These are phyloP conservation scores for Amanita inopinata DNA, from an alignment of 768 basidiomycete genomes.

Conservation along the genomic window DNA sequence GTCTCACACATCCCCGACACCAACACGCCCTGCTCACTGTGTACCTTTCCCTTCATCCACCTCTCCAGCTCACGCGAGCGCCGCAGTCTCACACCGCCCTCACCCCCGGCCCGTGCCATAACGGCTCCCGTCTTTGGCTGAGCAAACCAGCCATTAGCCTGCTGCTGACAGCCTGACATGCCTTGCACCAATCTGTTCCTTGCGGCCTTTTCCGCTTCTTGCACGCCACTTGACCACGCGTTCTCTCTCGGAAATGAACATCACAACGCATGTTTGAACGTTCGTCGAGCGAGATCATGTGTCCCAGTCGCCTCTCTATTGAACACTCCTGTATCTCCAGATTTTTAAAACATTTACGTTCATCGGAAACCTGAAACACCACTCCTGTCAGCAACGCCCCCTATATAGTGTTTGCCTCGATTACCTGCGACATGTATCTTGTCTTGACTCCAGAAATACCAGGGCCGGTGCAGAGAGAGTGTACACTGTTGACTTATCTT, in stretches of 20 bases:
- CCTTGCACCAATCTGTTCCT: constrained; percentile 1
- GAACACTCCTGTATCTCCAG: constrained; percentile 5
- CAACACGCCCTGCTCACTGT: too few species aligned
- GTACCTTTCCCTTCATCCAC: too few species aligned
- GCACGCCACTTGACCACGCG: constrained; percentile 6
- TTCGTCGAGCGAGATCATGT: constrained; percentile 1
- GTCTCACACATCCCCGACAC: too few species aligned
- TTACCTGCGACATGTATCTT: constrained; percentile 5
- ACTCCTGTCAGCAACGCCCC: constrained; percentile 5
- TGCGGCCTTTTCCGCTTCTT: constrained; percentile 4
- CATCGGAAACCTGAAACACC: background rate
- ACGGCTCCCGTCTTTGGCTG: too few species aligned
- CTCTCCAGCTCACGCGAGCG: too few species aligned
- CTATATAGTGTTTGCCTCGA: constrained; percentile 1
- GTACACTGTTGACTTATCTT: background rate
- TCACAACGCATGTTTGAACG: background rate
- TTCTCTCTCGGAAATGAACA: constrained; percentile 8
- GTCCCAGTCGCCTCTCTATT: background rate
- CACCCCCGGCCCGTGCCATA: too few species aligned
- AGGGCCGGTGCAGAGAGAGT: too few species aligned
- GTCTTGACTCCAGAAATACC: constrained; percentile 3
- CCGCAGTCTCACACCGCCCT: too few species aligned
- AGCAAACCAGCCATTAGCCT: too few species aligned
- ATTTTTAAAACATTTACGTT: background rate
- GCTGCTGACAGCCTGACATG: background rate